Base-by-base conservation (phyloP, 768 basidiomycete species). In the Melanogaster broomeanus region DNA sequence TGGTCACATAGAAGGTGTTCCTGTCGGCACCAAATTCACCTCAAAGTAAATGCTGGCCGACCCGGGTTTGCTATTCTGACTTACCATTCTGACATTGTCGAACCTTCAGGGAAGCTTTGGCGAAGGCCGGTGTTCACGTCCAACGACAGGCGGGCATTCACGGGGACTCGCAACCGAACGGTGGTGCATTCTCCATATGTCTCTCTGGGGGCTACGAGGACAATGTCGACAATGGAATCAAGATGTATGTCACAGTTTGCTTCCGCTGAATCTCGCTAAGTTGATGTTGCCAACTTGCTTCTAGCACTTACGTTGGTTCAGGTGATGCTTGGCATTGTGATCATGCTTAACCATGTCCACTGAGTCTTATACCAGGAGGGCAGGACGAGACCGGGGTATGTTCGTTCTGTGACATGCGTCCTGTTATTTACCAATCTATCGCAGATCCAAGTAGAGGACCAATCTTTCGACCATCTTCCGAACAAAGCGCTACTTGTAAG, bases 131-230 rank as follows among this genome's bases (percentile, higher is more conserved):
- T 0, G 66, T 75, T 1, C 76, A 77, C 49, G 65, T 56, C 6
- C 68, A 52, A 10, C 45, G 18, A 2, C 62, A 68, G 43, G 71
- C 65, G n/a, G 76, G 76, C 3, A 77, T 77, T 12, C 72, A 72
- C 13, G 75, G 76, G 1, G 63, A 67, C 24, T 10, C 62, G 3
- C 24, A 1, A 10, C 56, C 37, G 16, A 44, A 50, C 3, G 61
- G 66, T 8, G 69, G 70, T 2, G 73, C 75, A 8, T 76, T 61
- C 46, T 77, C 76, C 13, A 67, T 77, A 19, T 75, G 76, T 16
- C 39, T 77, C 16, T 73, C 76, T 33, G 66, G 58, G 13, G 73
- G 74, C 7, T 77, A 77, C 37, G 70, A 73, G 40, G 76, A 77
- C 56, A 70, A 77, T 50, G n/a, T 42, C 2, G 76, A 77, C 28